phyloP scores from a whole-genome alignment of 495 filamentous ascomycete species.

The Aspergillus diversus region DNA sequence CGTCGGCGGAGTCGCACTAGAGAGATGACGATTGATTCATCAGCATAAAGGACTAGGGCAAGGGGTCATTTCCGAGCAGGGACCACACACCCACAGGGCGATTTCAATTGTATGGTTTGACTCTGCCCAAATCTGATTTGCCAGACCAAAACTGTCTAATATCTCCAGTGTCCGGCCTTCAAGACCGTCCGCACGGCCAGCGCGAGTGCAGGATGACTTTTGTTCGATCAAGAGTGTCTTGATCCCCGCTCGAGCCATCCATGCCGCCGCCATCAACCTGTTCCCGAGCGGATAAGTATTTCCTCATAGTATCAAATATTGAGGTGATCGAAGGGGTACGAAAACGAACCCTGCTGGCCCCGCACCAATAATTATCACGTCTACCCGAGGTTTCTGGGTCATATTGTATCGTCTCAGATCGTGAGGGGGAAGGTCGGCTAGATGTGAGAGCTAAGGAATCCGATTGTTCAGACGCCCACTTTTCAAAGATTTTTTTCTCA shows the following conservation, averaged over 20 bases:
- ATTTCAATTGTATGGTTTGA: constrained; percentile 22
- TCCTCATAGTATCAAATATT: background rate
- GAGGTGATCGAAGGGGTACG: background rate
- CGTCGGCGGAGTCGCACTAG: constrained; percentile 6
- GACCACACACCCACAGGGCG: constrained; percentile 14
- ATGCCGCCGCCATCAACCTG: constrained; percentile 59
- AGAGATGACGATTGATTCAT: background rate
- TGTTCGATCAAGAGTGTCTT: constrained; percentile 57
- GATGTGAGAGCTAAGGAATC: constrained; percentile 2
- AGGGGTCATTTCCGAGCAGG: background rate
- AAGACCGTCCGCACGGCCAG: constrained; percentile 73
- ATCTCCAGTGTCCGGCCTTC: constrained; percentile 74
- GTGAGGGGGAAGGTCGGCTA: background rate
- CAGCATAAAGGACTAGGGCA: background rate
- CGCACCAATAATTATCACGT: constrained; percentile 47
- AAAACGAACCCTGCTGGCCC: constrained; percentile 53
- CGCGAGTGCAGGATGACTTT: constrained; percentile 46
- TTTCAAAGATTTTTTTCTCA: background rate
- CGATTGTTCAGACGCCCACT: background rate
- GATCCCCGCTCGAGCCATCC: constrained; percentile 54
- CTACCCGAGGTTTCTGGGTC: constrained; percentile 15
- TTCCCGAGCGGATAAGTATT: background rate
- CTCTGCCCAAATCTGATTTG: constrained; percentile 38
- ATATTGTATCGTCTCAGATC: background rate
- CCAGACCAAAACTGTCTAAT: constrained; percentile 68